Evolutionary conservation across 192 early-diverging fungal species (phyloP).

Genomic region (Glomus cerebriforme): DNA sequence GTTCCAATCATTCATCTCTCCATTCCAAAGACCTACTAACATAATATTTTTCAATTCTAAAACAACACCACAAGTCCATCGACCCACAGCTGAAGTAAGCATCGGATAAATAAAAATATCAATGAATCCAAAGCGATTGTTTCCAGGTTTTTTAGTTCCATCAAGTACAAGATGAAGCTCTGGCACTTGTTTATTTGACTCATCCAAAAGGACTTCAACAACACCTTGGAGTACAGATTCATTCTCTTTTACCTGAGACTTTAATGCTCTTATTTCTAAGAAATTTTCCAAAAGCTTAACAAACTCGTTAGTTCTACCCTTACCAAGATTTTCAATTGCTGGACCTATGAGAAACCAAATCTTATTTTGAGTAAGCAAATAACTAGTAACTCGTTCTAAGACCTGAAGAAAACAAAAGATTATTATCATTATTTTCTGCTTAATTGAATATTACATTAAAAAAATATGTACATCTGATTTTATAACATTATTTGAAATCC

Average conservation of each 20-base stretch:
- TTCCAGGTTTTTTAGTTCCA: constrained; percentile 31
- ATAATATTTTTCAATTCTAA: constrained; percentile 41
- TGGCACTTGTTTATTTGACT: constrained; percentile 31
- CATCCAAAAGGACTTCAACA: constrained; percentile 37
- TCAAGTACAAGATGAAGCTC: constrained; percentile 42
- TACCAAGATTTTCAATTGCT: constrained; percentile 21
- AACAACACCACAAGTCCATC: constrained; percentile 23
- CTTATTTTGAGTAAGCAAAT: constrained; percentile 35
- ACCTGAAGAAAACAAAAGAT: constrained; percentile 33
- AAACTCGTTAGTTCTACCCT: constrained; percentile 31
- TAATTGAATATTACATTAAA: constrained; percentile 20
- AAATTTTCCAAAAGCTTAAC: constrained; percentile 34
- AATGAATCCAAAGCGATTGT: constrained; percentile 35
- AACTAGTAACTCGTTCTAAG: constrained; percentile 34
- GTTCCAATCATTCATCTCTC: constrained; percentile 19
- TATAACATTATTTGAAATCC: constrained; percentile 37
- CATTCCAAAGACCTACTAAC: constrained; percentile 34
- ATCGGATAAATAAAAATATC: constrained; percentile 35
- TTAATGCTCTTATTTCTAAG: constrained; percentile 34
- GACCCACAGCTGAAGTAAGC: neutral
- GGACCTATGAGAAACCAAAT: constrained; percentile 37
- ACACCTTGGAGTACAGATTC: constrained; percentile 36
- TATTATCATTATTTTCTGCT: constrained; percentile 26
- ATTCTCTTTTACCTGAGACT: constrained; percentile 29
- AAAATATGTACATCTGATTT: constrained; percentile 38